Evolutionary conservation across 257 asterid genomes (phyloP).

Genomic region (Hygrophila difformis): DNA sequence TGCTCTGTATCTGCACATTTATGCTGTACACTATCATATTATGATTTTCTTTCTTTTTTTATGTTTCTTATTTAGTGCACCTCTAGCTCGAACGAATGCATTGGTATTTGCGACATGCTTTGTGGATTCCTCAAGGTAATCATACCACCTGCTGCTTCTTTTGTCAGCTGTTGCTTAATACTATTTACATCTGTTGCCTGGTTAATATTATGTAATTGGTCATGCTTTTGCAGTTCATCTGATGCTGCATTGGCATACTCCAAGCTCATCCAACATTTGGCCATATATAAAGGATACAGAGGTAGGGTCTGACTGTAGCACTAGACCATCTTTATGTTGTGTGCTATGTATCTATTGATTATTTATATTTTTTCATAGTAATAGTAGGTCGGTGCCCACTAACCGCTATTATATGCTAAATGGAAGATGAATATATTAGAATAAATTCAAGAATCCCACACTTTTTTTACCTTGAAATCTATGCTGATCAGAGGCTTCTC

Average conservation of each 20-base stretch:
- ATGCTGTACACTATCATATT: neutral
- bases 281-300: constrained; percentile 75
- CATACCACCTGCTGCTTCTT: constrained; percentile 5
- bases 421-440: constrained; percentile 1
- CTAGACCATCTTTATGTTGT: neutral
- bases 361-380: too few relatives aligned
- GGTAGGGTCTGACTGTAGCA: constrained; percentile 34
- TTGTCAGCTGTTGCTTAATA: constrained; percentile 14
- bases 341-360: constrained; percentile 4
- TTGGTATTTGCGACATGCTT: constrained; percentile 80
- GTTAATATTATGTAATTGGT: constrained; percentile 5
- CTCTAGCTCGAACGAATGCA: constrained; percentile 74
- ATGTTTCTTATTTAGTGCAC: constrained; percentile 50
- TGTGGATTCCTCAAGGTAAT: constrained; percentile 78
- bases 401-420: too few relatives aligned
- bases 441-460: constrained; percentile 2
- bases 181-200: constrained; percentile 7
- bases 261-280: constrained; percentile 86
- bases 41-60: constrained; percentile 17
- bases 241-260: constrained; percentile 83
- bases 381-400: too few relatives aligned
- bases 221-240: constrained; percentile 45
- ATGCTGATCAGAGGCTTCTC: too few relatives aligned
- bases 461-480: too few relatives aligned
- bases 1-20: too few relatives aligned